phyloP scores from a whole-genome alignment of 2,329 filamentous ascomycete genomes.

The Cordyceps cateniannulata region DNA sequence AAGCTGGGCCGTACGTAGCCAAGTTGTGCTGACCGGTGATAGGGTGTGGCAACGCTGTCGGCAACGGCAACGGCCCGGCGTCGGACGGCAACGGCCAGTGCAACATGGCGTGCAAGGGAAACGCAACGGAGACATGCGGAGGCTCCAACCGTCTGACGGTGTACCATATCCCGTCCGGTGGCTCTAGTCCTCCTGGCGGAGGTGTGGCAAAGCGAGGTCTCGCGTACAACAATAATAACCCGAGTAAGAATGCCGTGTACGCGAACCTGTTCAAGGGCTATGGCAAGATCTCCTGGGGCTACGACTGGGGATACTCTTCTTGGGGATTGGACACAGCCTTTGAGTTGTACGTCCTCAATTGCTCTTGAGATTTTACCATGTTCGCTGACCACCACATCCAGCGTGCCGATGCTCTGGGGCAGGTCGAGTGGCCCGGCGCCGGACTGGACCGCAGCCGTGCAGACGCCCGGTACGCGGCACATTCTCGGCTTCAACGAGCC shows the following conservation, averaged over 20 bases:
- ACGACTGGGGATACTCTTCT: background rate
- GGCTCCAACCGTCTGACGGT: background rate
- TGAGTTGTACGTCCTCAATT: too few species aligned
- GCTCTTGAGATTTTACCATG: background rate
- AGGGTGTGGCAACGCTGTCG: background rate
- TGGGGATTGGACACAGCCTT: background rate
- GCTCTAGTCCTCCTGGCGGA: too few species aligned
- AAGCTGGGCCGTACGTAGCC: too few species aligned
- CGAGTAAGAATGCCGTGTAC: background rate
- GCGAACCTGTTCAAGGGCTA: conserved; percentile 1
- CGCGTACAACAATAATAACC: background rate
- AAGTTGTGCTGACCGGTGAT: background rate
- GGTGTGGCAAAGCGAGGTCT: background rate
- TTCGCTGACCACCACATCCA: background rate
- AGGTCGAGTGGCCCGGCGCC: background rate
- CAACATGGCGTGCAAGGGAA: background rate
- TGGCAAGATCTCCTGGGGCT: background rate
- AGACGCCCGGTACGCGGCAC: background rate
- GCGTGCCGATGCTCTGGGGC: conserved; percentile 1
- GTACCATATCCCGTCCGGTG: background rate
- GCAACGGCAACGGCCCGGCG: background rate
- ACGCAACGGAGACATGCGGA: background rate
- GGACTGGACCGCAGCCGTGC: background rate
- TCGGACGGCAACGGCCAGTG: background rate
- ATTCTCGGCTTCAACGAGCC: conserved; percentile 4